Evolutionary conservation across 495 filamentous ascomycete genomes (phyloP).

Genomic region (Penicillium samsonianum): DNA sequence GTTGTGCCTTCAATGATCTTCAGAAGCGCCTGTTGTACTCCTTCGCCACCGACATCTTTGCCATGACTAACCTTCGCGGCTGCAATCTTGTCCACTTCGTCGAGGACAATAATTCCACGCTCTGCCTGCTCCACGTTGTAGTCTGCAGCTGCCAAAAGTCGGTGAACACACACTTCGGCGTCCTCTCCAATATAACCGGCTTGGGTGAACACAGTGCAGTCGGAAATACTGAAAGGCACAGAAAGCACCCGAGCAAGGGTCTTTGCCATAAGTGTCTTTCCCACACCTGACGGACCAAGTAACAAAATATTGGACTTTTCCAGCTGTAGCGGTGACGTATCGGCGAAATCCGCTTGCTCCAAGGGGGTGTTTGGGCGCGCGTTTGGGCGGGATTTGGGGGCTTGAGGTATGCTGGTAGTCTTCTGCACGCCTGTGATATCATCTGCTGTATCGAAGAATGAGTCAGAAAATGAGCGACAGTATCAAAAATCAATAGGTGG

Average conservation of each 20-base stretch:
- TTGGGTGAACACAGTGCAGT: constrained; percentile 96
- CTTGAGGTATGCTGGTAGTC: constrained; percentile 45
- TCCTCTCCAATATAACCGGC: constrained; percentile 98
- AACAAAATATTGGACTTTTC: constrained; percentile 97
- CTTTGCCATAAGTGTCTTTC: constrained; percentile 94
- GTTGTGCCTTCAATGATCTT: constrained; percentile 98
- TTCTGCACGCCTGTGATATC: constrained; percentile 76
- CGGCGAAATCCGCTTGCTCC: constrained; percentile 45
- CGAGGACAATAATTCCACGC: constrained; percentile 89
- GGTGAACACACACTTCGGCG: constrained; percentile 87
- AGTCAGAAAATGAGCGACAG: not conserved
- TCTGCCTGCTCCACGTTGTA: constrained; percentile 86
- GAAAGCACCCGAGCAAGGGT: constrained; percentile 76
- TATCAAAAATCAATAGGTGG: not conserved
- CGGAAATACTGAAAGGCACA: constrained; percentile 95
- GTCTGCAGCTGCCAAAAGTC: constrained; percentile 84
- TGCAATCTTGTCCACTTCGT: constrained; percentile 97
- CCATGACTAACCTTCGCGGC: constrained; percentile 66
- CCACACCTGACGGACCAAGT: constrained; percentile 91
- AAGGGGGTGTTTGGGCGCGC: constrained; percentile 28
- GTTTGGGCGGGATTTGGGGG: constrained; percentile 28
- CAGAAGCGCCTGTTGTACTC: constrained; percentile 91
- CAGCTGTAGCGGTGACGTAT: constrained; percentile 68
- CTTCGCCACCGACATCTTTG: constrained; percentile 87
- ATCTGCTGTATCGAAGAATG: constrained; percentile 48